Percentiles rank a stretch among this genome's conserved stretches.
Conservation (phyloP, 2,329 filamentous ascomycete genomes). For the Neopestalotiopsis rosae region DNA sequence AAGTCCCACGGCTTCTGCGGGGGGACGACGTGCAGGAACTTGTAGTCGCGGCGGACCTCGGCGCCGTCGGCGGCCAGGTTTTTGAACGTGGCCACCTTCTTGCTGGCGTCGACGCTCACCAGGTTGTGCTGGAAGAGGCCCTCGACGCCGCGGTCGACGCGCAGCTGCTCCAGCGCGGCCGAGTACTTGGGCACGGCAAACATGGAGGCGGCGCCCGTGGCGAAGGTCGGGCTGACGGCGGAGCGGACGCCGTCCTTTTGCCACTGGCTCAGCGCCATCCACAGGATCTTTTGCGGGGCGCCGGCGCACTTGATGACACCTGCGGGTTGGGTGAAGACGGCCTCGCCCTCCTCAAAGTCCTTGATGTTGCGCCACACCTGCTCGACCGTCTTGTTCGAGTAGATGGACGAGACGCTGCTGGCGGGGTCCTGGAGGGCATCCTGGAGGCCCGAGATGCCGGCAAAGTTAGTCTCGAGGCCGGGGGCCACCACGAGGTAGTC, state of each 20-base stretch:
- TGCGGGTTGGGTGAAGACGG: slow-evolving; percentile 44
- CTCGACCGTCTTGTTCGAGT: slow-evolving; percentile 40
- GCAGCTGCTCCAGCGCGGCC: slow-evolving; percentile 39
- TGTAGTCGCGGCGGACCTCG: slow-evolving; percentile 39
- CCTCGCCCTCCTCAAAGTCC: slow-evolving; percentile 39
- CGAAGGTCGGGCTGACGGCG: slow-evolving; percentile 39
- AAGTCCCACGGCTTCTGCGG: slow-evolving; percentile 39
- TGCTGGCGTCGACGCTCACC: slow-evolving; percentile 39
- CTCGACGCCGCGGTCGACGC: slow-evolving; percentile 40
- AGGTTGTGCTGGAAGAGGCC: slow-evolving; percentile 46
- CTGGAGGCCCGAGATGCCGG: slow-evolving; percentile 38
- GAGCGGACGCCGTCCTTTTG: slow-evolving; percentile 38
- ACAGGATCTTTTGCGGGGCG: slow-evolving; percentile 45
- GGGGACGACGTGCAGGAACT: slow-evolving; percentile 43
- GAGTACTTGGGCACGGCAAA: slow-evolving; percentile 46
- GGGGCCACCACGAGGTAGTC: slow-evolving; percentile 44
- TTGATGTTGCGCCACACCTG: slow-evolving; percentile 42
- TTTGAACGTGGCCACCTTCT: slow-evolving; percentile 41
- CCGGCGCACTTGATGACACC: slow-evolving; percentile 46
- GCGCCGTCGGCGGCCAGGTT: slow-evolving; percentile 36
- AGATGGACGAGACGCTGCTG: slow-evolving; percentile 43
- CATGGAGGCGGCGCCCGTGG: slow-evolving; percentile 42
- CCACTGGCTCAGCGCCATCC: slow-evolving; percentile 46
- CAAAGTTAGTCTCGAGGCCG: slow-evolving; percentile 42
- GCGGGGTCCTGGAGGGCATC: slow-evolving; percentile 38